These are phyloP conservation scores for Daldinia concentrica DNA, from an alignment of 495 filamentous ascomycete genomes.

Conservation along the genomic window DNA sequence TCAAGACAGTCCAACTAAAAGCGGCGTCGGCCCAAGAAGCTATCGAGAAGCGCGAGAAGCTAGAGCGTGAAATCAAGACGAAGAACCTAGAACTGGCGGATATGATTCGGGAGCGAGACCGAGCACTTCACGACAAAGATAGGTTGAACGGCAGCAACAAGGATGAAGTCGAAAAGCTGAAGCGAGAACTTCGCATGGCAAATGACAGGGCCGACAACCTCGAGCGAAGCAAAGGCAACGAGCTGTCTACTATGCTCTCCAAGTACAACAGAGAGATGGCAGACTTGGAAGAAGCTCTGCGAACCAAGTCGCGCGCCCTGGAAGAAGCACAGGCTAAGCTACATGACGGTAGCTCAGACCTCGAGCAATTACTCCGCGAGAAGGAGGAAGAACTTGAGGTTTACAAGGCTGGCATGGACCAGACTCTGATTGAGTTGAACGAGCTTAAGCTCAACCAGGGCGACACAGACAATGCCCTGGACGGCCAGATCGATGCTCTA, in stretches of 20 bases:
- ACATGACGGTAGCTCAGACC: conserved; percentile 82
- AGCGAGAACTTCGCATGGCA: conserved; percentile 94
- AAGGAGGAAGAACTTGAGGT: conserved; percentile 98
- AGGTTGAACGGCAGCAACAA: conserved; percentile 83
- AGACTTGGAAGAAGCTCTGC: conserved; percentile 90
- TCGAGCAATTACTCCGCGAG: conserved; percentile 82
- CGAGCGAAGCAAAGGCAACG: conserved; percentile 89
- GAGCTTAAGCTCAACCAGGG: conserved; percentile 76
- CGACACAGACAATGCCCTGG: conserved; percentile 81
- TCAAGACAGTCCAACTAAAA: conserved; percentile 94
- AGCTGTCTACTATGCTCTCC: conserved; percentile 90
- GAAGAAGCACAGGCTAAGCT: conserved; percentile 83
- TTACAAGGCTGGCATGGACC: conserved; percentile 96
- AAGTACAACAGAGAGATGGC: conserved; percentile 98
- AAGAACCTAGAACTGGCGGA: conserved; percentile 98
- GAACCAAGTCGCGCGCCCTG: conserved; percentile 85
- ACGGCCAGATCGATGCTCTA: conserved; percentile 89
- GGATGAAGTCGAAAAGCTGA: conserved; percentile 94
- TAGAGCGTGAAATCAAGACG: conserved; percentile 96
- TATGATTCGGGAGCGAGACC: conserved; percentile 97
- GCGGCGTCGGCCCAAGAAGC: conserved; percentile 96
- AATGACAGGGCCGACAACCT: conserved; percentile 92
- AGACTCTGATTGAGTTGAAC: conserved; percentile 88
- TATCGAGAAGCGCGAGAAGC: conserved; percentile 91
- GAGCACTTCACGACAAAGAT: conserved; percentile 93